Conservation (phyloP, 257 asterid species). For the Nicotiana tabacum region DNA sequence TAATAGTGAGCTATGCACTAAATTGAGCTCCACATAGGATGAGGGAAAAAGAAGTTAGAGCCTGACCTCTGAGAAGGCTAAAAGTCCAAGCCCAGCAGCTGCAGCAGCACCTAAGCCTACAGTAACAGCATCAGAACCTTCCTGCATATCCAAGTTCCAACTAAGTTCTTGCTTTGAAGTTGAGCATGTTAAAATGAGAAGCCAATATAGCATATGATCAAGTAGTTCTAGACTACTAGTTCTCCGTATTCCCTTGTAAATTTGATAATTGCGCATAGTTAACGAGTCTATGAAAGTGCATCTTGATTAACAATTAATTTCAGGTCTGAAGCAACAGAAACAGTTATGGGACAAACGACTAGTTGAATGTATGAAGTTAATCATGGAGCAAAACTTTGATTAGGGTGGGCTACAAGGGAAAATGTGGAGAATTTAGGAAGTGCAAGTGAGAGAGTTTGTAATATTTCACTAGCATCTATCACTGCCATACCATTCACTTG, state of each 20-base stretch:
- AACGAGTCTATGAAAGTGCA: background rate
- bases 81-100: slow-evolving; percentile 69
- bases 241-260: background rate
- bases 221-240: background rate
- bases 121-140: slow-evolving; percentile 44
- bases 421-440: background rate
- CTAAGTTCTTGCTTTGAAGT: background rate
- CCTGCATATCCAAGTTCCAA: slow-evolving; percentile 37
- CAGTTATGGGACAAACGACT: background rate
- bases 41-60: background rate
- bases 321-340: background rate
- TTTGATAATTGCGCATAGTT: background rate
- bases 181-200: background rate
- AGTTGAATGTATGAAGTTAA: background rate
- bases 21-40: background rate
- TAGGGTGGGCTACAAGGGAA: background rate
- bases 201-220: background rate
- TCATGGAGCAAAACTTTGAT: background rate
- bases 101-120: slow-evolving; percentile 63
- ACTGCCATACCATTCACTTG: background rate
- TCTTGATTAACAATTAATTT: background rate
- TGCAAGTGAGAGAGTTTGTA: background rate
- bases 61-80: slow-evolving; percentile 80
- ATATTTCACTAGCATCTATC: background rate
- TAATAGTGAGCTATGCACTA: slow-evolving; percentile 10